Evolutionary conservation across 805 yeast species (phyloP).

Genomic region (Suhomyces sp.): DNA sequence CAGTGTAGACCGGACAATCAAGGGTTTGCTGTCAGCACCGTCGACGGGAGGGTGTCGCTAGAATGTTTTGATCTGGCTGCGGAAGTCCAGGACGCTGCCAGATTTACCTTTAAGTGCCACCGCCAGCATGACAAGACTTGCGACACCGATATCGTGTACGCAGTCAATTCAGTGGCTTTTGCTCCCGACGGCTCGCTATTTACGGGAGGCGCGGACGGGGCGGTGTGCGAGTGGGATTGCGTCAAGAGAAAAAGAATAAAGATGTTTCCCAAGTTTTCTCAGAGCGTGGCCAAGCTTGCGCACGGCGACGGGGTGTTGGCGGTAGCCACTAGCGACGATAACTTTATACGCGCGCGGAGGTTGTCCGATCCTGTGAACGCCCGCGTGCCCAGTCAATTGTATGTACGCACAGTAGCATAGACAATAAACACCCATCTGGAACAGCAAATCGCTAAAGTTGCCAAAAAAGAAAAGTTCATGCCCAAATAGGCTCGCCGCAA

Average conservation of each 20-base stretch:
- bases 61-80: conserved; percentile 59
- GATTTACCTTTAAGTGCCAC: conserved; percentile 84
- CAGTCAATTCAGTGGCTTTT: conserved; percentile 49
- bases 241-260: conserved; percentile 42
- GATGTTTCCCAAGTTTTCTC: conserved; percentile 34
- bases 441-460: not conserved
- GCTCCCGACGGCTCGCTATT: conserved; percentile 41
- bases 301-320: conserved; percentile 24
- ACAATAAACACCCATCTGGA: not conserved
- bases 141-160: conserved; percentile 50
- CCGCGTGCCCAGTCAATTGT: conserved; percentile 9
- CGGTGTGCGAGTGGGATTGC: conserved; percentile 51
- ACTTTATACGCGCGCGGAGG: conserved; percentile 28
- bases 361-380: conserved; percentile 10
- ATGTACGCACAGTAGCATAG: conserved; percentile 5
- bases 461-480: not conserved
- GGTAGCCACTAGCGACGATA: conserved; percentile 44
- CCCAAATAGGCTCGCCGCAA: not conserved
- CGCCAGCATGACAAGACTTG: conserved; percentile 38
- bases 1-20: conserved; percentile 49
- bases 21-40: conserved; percentile 66
- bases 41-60: conserved; percentile 81
- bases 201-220: conserved; percentile 53
- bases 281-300: conserved; percentile 24
- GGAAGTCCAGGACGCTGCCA: conserved; percentile 36